Conservation (phyloP, 2,329 filamentous ascomycete genomes). For the Ampelomyces quisqualis region DNA sequence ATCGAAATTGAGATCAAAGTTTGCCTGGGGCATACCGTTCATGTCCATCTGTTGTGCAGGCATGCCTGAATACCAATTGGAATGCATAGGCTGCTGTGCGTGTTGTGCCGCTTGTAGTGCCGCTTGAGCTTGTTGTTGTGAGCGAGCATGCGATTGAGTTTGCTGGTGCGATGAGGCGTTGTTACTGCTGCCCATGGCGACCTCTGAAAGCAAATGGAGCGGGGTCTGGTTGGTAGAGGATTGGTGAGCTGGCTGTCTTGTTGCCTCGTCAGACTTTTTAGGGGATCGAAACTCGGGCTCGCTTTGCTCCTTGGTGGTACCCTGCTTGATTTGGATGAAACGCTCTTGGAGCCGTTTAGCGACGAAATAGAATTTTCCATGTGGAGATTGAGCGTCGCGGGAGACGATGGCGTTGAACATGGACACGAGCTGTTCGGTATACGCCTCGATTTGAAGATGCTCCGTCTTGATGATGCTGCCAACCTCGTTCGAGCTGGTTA, state of each 20-base stretch:
- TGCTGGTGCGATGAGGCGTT: conserved; percentile 15
- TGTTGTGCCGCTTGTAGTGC: conserved; percentile 25
- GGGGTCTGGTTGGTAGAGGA: conserved; percentile 40
- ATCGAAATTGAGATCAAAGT: conserved; percentile 40
- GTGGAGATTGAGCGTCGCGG: conserved; percentile 45
- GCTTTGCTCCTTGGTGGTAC: conserved; percentile 36
- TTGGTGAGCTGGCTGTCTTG: conserved; percentile 23
- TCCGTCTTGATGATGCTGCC: conserved; percentile 52
- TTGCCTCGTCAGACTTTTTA: conserved; percentile 17
- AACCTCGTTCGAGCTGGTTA: conserved; percentile 52
- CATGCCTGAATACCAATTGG: conserved; percentile 34
- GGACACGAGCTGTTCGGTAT: conserved; percentile 49
- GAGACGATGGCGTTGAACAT: conserved; percentile 49
- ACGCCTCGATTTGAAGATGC: conserved; percentile 50
- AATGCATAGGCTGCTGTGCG: conserved; percentile 23
- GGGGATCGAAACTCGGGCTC: conserved; percentile 25
- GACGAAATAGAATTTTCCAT: conserved; percentile 52
- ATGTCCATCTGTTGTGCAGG: conserved; percentile 23
- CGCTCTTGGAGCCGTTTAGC: conserved; percentile 49
- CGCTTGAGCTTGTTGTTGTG: conserved; percentile 29
- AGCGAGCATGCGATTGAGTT: conserved; percentile 15
- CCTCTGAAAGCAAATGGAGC: conserved; percentile 44
- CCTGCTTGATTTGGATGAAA: conserved; percentile 48
- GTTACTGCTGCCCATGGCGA: conserved; percentile 42
- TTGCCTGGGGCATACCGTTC: conserved; percentile 29